Evolutionary conservation across 805 yeast species (phyloP).

Genomic region (Metschnikowia henanensis): DNA sequence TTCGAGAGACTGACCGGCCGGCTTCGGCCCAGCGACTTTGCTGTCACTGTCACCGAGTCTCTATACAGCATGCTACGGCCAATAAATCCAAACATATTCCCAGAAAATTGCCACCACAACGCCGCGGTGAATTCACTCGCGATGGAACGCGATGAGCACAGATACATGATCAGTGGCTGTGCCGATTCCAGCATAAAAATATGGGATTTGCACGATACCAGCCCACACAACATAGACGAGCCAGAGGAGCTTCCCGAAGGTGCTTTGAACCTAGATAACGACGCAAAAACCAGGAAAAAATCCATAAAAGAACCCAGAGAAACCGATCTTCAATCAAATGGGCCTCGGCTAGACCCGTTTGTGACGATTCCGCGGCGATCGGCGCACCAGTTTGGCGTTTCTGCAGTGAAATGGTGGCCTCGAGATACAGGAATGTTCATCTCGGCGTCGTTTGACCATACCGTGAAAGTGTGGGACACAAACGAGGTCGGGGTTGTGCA

Average conservation of each 20-base stretch:
- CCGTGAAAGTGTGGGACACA: constrained; percentile 82
- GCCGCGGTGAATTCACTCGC: constrained; percentile 62
- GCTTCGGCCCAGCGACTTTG: constrained; percentile 32
- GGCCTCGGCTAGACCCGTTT: constrained; percentile 13
- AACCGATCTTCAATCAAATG: background rate
- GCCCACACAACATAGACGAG: constrained; percentile 5
- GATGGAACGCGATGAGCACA: constrained; percentile 46
- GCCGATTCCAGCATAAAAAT: constrained; percentile 68
- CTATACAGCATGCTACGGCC: constrained; percentile 33
- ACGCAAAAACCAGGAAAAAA: constrained; percentile 10
- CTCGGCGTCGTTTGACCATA: constrained; percentile 76
- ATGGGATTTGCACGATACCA: constrained; percentile 52
- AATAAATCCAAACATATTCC: constrained; percentile 31
- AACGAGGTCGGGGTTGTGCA: constrained; percentile 63
- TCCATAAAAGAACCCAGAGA: constrained; percentile 16
- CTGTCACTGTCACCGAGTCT: constrained; percentile 37
- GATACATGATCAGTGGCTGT: constrained; percentile 65
- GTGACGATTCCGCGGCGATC: constrained; percentile 40
- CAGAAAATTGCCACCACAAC: constrained; percentile 42
- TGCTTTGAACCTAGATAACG: background rate
- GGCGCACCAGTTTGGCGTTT: constrained; percentile 70
- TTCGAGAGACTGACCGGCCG: constrained; percentile 33
- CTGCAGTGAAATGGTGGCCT: constrained; percentile 86
- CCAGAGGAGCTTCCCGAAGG: constrained; percentile 7
- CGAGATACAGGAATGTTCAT: constrained; percentile 83